Base-by-base conservation (phyloP, 23 red algal genomes). In the Cyanidiococcus yangmingshanensis region DNA sequence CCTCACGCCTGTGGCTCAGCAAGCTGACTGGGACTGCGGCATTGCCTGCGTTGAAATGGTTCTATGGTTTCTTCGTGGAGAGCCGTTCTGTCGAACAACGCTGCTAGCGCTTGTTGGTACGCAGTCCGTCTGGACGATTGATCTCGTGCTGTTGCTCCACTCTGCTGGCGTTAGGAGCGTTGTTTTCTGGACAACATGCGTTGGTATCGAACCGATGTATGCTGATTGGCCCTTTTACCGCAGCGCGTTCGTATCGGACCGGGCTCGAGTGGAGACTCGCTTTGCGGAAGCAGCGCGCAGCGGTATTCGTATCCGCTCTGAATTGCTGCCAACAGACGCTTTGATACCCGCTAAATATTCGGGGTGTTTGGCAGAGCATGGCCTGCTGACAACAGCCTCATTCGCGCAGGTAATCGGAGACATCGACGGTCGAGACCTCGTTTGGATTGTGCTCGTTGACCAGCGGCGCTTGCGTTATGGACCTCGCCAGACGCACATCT, bases 11-110 rank as follows among this genome's bases (percentile, higher is more conserved):
- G 12, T 54, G 45, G 21, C 45, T 21, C 45, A 54, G 21, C 45
- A 21, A 7, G 45, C 45, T 7, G 45, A 54, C 45, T 96, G 92
- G 92, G 92, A 96, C 50, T 96, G 92, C 58, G 92, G 92, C 16
- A 63, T 96, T 3, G 87, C 92, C 32, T 96, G 92, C 58, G 80
- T 82, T 15, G 81, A 77, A 67, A 90, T 90, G 86, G 83, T 83
- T 37, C 58, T 96, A 0, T 68, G 58, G 24, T 76, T 76, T 27
- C 45, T 75, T 40, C 77, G 90, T 0, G 26, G 74, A 38, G 41
- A 57, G 26, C 58, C 76, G 59, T 74, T 79, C n/a, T 31, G 31
- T 37, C 75, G 25, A 45, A n/a, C 77, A n/a, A 37, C 12, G 26
- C 25, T 85, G 2, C 37, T 45, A 2, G 74, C 58, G 34, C 38